Base-by-base conservation (phyloP, 2,329 filamentous ascomycete genomes). In the Penicillium vulpinum region DNA sequence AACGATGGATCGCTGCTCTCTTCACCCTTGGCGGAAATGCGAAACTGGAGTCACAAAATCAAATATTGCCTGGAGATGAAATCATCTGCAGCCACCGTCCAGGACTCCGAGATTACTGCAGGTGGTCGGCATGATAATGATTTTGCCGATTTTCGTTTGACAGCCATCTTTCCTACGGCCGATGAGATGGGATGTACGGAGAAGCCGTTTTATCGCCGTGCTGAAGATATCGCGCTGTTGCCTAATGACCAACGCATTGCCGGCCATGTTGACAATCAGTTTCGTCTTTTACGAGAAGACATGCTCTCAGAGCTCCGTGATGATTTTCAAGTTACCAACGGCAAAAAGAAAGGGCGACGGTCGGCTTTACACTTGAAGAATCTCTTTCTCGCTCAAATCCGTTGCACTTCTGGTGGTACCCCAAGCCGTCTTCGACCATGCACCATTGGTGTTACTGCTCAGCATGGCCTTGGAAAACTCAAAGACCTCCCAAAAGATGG, bases 71-170 rank as follows among this genome's bases (percentile, higher is more conserved):
- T 80, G 1, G 58, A 67, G 5, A 62, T 70, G 45, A 69, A 62
- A 41, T 62, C 64, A 5, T 63, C 65, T 10, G 56, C 43, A 10
- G 7, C 26, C 4, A 33, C 55, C 5, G 21, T 48, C n/a, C 9
- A 51, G 4, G 43, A 57, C 7, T 50, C 44, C 2, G 49, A 40
- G 11, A 47, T 46, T 36, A 61, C 53, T 1, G 81, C 87, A 0
- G 89, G 89, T 0, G 88, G 88, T 0, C 81, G 89, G 0, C 88
- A 92, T 61, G 87, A 92, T 69, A 92, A 92, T 52, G 89, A 92
- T 63, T 83, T 82, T 65, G 75, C 65, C 1, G 79, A 90, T 60
- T 87, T 86, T 62, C 79, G 83, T 0, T 57, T 84, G 0, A 85
- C 90, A 33, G 73, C 81, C 2, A 85, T 91, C 15, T 80, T 84